Evolutionary conservation across 305 asterid genomes (phyloP), one percentile per base, ranked within the genome.

Genomic region (Fraxinus ornus): DNA sequence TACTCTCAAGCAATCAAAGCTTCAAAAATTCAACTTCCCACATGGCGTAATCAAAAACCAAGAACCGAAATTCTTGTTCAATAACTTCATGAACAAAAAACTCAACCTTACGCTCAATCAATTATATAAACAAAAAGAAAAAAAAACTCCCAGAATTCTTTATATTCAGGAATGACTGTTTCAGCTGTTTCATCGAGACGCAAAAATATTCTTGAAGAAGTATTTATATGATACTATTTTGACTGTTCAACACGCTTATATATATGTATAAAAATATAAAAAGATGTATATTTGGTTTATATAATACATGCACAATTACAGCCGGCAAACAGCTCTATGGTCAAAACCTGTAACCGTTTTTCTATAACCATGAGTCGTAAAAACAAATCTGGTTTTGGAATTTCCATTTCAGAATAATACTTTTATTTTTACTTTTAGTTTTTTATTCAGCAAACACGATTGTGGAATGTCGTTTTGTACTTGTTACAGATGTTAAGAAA

Each of bases 201-300:
- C 36, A 60, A 30, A 28, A 70, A 85, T 41, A 57, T 86, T 80
- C 85, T 74, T 52, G 79, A 82, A 81, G 84, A 55, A 68, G 57
- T 80, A 66, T 32, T 60, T 78, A 70, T 36, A 78, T 36, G 76
- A 83, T 24, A 75, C 74, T 62, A 64, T 6, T 32, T 87, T 89
- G 93, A 90, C 90, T 87, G 86, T 89, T 90, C 90, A 87, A 90
- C 92, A 85, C 90, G 91, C 83, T 83, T 79, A 78, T 9, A 5
- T 9, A 78, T 52, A 32, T 44, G 5, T 1, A 37, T 7, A 44
- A 47, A 21, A 10, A 78, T 32, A 36, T 6, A 36, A 1, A 47
- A 49, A 22, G 26, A 78, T n/a, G 21, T 13, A n/a, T 74, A 35
- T 35, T 35, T 35, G 37, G 37, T 35, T 75, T 74, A 55, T 28